phyloP scores from a whole-genome alignment of 2,329 filamentous ascomycete species.

The Nemania abortiva region DNA sequence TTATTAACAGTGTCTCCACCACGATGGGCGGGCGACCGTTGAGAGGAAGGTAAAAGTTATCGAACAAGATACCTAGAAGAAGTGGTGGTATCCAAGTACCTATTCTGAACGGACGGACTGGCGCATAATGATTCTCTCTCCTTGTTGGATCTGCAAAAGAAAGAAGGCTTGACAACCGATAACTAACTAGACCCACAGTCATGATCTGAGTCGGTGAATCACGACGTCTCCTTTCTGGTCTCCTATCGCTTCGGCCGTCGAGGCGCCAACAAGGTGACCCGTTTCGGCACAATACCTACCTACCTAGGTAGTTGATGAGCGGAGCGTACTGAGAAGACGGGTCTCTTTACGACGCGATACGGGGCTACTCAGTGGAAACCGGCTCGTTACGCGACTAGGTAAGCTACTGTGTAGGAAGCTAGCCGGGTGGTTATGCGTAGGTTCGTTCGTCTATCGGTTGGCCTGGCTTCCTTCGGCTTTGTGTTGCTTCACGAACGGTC shows the following conservation, averaged over 20 bases:
- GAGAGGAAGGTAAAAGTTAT: background rate
- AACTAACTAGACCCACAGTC: constrained; percentile 6
- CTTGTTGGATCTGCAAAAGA: constrained; percentile 23
- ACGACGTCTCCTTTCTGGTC: constrained; percentile 4
- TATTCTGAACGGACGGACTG: background rate
- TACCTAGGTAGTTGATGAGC: background rate
- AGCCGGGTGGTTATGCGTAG: background rate
- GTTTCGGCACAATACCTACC: constrained; percentile 1
- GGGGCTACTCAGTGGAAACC: constrained; percentile 17
- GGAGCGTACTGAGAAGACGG: background rate
- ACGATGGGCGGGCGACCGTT: constrained; percentile 6
- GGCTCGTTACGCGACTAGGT: background rate
- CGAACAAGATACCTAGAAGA: background rate
- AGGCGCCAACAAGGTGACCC: constrained; percentile 20
- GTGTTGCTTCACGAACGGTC: constrained; percentile 22
- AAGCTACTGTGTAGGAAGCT: background rate
- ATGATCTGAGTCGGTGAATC: constrained; percentile 26
- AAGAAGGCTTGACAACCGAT: constrained; percentile 23
- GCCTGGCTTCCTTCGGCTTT: constrained; percentile 38
- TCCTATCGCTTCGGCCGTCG: constrained; percentile 11
- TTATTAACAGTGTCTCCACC: constrained; percentile 19
- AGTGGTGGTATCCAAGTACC: too few relatives aligned
- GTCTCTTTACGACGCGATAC: constrained; percentile 4
- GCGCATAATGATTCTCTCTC: constrained; percentile 9
- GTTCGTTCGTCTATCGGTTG: constrained; percentile 11